Conservation (phyloP, 2,329 filamentous ascomycete genomes). For the Apiospora pterosperma region DNA sequence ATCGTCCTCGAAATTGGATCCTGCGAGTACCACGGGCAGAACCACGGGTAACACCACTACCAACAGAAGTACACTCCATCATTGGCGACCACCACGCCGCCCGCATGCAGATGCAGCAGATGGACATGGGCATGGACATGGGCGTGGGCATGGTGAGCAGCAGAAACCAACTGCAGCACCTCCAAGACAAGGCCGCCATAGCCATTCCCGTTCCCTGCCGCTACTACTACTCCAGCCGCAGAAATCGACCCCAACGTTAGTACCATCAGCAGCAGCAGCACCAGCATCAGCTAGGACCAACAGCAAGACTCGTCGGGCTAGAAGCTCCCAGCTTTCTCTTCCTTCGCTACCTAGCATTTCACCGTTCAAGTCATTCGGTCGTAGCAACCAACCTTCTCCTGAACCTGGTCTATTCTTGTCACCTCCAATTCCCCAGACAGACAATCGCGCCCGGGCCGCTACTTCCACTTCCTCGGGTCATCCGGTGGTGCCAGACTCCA, state of each 20-base stretch:
- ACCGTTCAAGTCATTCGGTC: neutral
- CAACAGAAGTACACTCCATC: neutral
- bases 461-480: neutral
- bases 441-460: neutral
- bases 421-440: neutral
- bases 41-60: neutral
- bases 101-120: neutral
- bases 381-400: neutral
- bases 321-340: constrained; percentile 2
- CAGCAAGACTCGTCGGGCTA: neutral
- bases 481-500: neutral
- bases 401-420: neutral
- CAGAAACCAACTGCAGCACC: neutral
- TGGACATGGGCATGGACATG: neutral
- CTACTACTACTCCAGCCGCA: neutral
- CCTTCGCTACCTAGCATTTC: neutral
- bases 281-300: neutral
- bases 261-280: neutral
- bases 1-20: neutral
- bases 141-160: neutral
- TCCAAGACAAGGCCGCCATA: neutral
- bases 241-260: neutral
- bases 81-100: neutral
- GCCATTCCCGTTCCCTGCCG: neutral
- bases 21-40: neutral